Base-by-base conservation (phyloP, 768 basidiomycete genomes). In the Agrocybe pediades region DNA sequence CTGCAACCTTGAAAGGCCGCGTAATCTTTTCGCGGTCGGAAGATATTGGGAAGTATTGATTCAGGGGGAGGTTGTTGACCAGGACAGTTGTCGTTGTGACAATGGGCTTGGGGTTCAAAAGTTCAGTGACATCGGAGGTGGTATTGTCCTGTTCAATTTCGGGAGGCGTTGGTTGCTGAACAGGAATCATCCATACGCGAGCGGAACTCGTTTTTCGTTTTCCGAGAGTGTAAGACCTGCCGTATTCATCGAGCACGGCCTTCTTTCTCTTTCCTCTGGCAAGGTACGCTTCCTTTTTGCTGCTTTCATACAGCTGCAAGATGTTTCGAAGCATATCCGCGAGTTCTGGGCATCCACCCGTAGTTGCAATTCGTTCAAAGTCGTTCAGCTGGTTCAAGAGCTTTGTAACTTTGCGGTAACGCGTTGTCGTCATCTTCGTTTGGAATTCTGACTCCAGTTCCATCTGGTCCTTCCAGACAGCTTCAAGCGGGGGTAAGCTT, bases 161-260 rank as follows among this genome's bases (percentile, higher is more conserved):
- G 4, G n/a, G 4, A 36, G 40, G 41, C 13, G 57, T 9, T 57
- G 65, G 49, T 17, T 56, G 47, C 51, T 78, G 72, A 21, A 82
- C 81, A 27, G 87, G 83, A 55, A 97, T 89, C 76, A 96, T 88
- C 95, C 95, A 98, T 8, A 95, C 94, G 33, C 92, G 82, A 29
- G 95, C 94, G 1, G 87, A 76, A 61, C 90, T 92, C 55, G 92
- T 92, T 73, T 98, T 98, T 59, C 95, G 81, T 70, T 85, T 82
- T 33, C 95, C 95, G 45, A 89, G 65, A 0, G 90, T 90, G 65
- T 92, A 92, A n/a, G 87, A 86, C 53, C 95, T 78, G n/a, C 93
- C 92, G 51, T 81, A 80, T 41, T 80, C 73, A 68, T 98, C 95
- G 48, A 92, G 71, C 21, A 74, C 66, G 29, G 84, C 80, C 7